Evolutionary conservation across 2,329 filamentous ascomycete genomes (phyloP), one percentile per base, ranked within the genome.

Genomic region (Microthyrium microscopicum): DNA sequence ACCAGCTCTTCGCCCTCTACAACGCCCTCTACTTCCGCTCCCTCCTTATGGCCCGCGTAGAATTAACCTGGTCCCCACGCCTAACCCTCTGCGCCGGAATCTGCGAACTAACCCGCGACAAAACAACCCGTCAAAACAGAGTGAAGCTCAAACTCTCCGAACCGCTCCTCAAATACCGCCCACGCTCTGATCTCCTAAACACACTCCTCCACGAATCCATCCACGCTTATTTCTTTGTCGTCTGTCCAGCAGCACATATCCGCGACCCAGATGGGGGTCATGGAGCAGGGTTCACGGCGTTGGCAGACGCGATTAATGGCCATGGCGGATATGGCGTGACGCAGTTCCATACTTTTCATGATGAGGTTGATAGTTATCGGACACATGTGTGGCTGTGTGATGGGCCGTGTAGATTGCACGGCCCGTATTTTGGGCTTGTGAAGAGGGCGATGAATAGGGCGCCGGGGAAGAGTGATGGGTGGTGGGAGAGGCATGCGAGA

Each of bases 191-290:
- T 40, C 55, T 54, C 2, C 45, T 60, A 37, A 56, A 60, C 37
- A 61, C 57, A 1, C 44, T 61, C 15, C 45, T 61, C 3, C 58
- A 61, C 37, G 58, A 61, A 38, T 49, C 53, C 3, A 60, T 60
- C 13, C 57, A 61, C 31, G 57, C 57, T 18, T 61, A 60, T 40
- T 59, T 61, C 46, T 61, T 61, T 44, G 45, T 61, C 24, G 59
- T 54, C 11, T 58, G 55, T 3, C 56, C 55, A 6, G 59, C 54
- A 55, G 44, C 39, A 30, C 55, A 61, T 36, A 52, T 51, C 6
- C 51, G 57, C 5, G 54, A 53, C 8, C 56, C 60, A 20, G 48
- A 50, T 34, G 54, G 55, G 1, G 57, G 58, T 1, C 58, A 61
- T 36, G 58, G 57, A 2, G 39, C 39, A 7, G 58, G 57, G 4